These are phyloP conservation scores for Penicillium taxi DNA, from an alignment of 495 filamentous ascomycete genomes.

Conservation along the genomic window DNA sequence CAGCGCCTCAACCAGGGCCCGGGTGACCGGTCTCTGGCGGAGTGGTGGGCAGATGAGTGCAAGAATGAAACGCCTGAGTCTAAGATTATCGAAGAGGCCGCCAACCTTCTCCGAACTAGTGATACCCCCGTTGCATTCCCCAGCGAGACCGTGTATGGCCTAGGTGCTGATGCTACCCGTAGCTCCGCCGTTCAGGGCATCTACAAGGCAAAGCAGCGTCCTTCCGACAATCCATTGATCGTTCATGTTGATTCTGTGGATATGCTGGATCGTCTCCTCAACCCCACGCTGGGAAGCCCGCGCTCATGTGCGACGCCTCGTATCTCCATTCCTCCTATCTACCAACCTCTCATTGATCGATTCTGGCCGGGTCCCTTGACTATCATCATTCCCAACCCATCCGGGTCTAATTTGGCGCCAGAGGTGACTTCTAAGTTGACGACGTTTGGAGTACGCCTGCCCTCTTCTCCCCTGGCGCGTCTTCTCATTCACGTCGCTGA, in stretches of 20 bases:
- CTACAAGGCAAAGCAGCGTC: conserved; percentile 80
- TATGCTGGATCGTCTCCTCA: conserved; percentile 64
- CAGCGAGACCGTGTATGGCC: conserved; percentile 95
- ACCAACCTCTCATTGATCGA: conserved; percentile 64
- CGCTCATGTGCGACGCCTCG: conserved; percentile 13
- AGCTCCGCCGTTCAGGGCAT: conserved; percentile 81
- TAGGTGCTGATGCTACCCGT: conserved; percentile 89
- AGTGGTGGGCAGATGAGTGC: conserved; percentile 42
- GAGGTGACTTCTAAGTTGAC: conserved; percentile 78
- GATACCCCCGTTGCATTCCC: conserved; percentile 86
- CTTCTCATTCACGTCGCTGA: conserved; percentile 70
- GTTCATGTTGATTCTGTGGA: conserved; percentile 76
- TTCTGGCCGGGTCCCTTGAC: conserved; percentile 98
- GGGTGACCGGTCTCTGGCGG: conserved; percentile 30
- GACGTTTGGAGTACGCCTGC: conserved; percentile 89
- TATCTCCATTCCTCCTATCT: conserved; percentile 66
- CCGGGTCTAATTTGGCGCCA: conserved; percentile 60
- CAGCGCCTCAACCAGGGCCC: conserved; percentile 36
- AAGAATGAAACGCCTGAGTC: conserved; percentile 29
- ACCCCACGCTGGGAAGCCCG: conserved; percentile 19
- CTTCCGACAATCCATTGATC: conserved; percentile 92
- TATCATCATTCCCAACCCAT: conserved; percentile 75
- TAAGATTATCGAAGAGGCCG: conserved; percentile 44
- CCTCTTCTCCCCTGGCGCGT: conserved; percentile 72
- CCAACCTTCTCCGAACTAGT: conserved; percentile 50